Evolutionary conservation across 2,329 filamentous ascomycete genomes (phyloP).

Genomic region (Cercospora janseana): DNA sequence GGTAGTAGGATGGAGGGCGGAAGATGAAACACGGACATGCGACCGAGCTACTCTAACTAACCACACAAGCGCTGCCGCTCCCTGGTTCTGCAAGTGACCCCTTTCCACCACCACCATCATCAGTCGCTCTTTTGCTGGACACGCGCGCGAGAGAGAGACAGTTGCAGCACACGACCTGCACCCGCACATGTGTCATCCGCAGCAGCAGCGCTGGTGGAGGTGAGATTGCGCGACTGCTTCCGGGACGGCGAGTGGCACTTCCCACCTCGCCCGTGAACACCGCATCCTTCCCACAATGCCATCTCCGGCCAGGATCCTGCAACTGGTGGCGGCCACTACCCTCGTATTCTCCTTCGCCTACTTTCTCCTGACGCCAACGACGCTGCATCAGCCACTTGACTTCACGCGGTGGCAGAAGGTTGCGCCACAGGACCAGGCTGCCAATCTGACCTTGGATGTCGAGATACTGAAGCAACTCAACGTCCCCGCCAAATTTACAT

Average conservation of each 20-base stretch:
- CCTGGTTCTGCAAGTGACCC: neutral
- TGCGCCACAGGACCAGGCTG: constrained; percentile 8
- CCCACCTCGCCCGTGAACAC: neutral
- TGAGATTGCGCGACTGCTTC: constrained; percentile 2
- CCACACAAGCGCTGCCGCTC: too few species aligned
- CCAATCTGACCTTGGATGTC: constrained; percentile 24
- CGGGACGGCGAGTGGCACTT: neutral
- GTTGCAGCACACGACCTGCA: neutral
- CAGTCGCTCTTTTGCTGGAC: neutral
- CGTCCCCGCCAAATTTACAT: constrained; percentile 21
- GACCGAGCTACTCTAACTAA: too few species aligned
- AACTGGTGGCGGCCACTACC: constrained; percentile 16
- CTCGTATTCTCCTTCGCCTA: constrained; percentile 23
- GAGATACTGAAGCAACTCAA: constrained; percentile 25
- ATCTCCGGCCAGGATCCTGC: constrained; percentile 12
- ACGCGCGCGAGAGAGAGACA: too few species aligned
- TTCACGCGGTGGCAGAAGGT: constrained; percentile 18
- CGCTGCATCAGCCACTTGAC: constrained; percentile 4
- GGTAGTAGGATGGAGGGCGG: too few species aligned
- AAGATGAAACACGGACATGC: constrained; percentile 2
- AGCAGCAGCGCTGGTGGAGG: neutral
- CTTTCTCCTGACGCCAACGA: constrained; percentile 17
- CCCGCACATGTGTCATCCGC: neutral
- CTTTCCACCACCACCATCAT: neutral
- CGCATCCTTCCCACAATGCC: neutral